Conservation (phyloP, 2,329 filamentous ascomycete genomes). For the Chrysoporthe deuterocubensis region DNA sequence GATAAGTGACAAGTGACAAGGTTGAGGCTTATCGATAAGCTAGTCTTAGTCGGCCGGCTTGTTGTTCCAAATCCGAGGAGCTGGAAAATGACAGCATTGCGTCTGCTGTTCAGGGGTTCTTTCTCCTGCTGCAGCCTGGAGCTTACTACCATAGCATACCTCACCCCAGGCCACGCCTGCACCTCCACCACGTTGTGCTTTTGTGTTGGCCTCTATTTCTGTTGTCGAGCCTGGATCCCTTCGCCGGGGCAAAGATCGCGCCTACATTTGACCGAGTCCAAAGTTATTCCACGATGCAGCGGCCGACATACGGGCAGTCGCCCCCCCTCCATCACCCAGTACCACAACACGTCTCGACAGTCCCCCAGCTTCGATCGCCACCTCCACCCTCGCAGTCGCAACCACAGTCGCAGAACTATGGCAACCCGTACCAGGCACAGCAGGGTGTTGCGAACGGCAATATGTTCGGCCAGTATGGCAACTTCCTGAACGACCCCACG, state of each 20-base stretch:
- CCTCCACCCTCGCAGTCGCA: slow-evolving; percentile 75
- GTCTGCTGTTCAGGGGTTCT: slow-evolving; percentile 16
- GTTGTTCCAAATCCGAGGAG: slow-evolving; percentile 8
- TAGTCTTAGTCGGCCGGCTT: neutral
- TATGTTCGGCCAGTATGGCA: slow-evolving; percentile 75
- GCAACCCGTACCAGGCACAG: slow-evolving; percentile 75
- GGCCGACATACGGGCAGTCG: slow-evolving; percentile 80
- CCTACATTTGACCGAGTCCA: neutral
- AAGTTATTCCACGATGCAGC: slow-evolving; percentile 70
- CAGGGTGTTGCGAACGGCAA: slow-evolving; percentile 58
- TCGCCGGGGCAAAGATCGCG: neutral
- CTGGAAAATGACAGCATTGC: slow-evolving; percentile 18
- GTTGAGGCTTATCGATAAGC: slow-evolving; percentile 9
- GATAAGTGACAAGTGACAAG: slow-evolving; percentile 6
- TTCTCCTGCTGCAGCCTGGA: slow-evolving; percentile 9
- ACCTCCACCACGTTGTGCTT: slow-evolving; percentile 6
- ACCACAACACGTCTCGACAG: slow-evolving; percentile 96
- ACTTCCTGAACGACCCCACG: slow-evolving; percentile 94
- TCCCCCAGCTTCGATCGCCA: slow-evolving; percentile 94
- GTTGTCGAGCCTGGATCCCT: neutral
- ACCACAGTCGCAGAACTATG: slow-evolving; percentile 67
- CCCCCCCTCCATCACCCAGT: slow-evolving; percentile 96
- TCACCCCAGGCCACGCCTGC: neutral
- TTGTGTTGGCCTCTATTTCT: neutral
- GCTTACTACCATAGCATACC: neutral